Evolutionary conservation across 179 eudicot species (phyloP).

Genomic region (Pouteria campechiana): DNA sequence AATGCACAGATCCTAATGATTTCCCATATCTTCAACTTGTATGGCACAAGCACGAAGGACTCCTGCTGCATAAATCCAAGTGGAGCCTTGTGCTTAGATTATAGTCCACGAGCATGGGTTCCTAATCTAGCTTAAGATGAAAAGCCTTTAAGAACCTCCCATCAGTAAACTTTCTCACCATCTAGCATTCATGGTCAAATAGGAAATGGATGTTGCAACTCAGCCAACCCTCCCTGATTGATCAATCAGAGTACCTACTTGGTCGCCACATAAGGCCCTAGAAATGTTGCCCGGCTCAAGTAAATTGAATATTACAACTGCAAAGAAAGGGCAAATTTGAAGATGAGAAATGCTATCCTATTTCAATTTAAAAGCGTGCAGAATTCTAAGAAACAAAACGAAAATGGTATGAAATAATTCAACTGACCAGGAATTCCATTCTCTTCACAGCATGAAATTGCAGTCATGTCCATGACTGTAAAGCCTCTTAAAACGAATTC

Average conservation of each 20-base stretch:
- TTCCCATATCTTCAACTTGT: too few relatives aligned
- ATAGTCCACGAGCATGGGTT: too few relatives aligned
- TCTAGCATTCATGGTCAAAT: too few relatives aligned
- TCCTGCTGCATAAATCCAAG: too few relatives aligned
- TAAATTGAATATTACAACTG: constrained; percentile 83
- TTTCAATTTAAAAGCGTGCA: background rate
- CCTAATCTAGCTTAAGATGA: too few relatives aligned
- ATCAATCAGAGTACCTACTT: constrained; percentile 80
- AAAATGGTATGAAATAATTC: background rate
- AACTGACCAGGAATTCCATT: constrained; percentile 81
- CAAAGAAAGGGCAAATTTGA: constrained; percentile 7
- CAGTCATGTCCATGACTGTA: constrained; percentile 81
- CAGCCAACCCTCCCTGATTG: constrained; percentile 58
- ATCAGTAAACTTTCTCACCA: too few relatives aligned
- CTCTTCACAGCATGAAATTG: constrained; percentile 78
- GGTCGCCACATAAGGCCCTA: constrained; percentile 85
- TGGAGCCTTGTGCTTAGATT: too few relatives aligned
- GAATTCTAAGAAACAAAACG: background rate
- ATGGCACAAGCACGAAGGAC: too few relatives aligned
- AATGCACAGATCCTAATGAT: too few relatives aligned
- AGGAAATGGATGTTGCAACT: too few relatives aligned
- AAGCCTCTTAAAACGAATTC: constrained; percentile 71
- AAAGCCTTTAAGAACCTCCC: too few relatives aligned
- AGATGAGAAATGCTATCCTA: too few relatives aligned
- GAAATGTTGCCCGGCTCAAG: constrained; percentile 90